Evolutionary conservation across 1,139 yeast species (phyloP), one percentile per base, ranked within the genome.

Genomic region (Tardiomyces digboiensis): DNA sequence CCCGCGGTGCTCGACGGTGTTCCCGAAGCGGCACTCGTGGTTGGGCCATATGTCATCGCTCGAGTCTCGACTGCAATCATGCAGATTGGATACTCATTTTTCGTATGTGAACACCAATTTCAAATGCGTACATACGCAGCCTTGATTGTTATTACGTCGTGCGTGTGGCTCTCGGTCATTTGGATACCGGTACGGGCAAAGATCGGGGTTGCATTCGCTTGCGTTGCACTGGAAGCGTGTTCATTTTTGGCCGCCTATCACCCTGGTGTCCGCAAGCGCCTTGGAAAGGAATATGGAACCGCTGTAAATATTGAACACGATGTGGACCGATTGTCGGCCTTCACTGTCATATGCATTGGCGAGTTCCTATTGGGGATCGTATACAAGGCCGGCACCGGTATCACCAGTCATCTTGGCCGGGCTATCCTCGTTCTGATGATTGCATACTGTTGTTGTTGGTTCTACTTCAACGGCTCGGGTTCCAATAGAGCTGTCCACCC

Each of bases 291-390:
- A 12, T 70, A 68, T 46, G 72, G 81, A 5, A 78, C 86, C 0
- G 85, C 85, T 0, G 59, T 78, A 47, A 79, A 78, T 54, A 75
- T 80, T 46, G 84, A 79, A 53, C 85, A 80, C 54, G 84, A 78
- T 54, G 82, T 76, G 19, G 86, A 80, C 56, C 61, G 86, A 46
- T 71, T 70, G 54, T 69, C 72, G 2, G 75, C 78, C 0, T 79
- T 80, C 56, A 79, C 70, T 44, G 74, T 80, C 49, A 78, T 80
- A 61, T 83, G 83, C 7, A 68, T 80, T 52, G 86, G 86, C 21
- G 85, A 80, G 52, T 80, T 76, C 51, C 61, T 79, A 21, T 78
- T 74, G 52, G 75, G 73, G 44, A 66, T 76, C n/a, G 80, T 77
- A n/a, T 74, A 79, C 2, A 59, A 60, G 1, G 65, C 70, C 13